phyloP scores from a whole-genome alignment of 768 basidiomycete genomes.

The Lactarius evosmus region DNA sequence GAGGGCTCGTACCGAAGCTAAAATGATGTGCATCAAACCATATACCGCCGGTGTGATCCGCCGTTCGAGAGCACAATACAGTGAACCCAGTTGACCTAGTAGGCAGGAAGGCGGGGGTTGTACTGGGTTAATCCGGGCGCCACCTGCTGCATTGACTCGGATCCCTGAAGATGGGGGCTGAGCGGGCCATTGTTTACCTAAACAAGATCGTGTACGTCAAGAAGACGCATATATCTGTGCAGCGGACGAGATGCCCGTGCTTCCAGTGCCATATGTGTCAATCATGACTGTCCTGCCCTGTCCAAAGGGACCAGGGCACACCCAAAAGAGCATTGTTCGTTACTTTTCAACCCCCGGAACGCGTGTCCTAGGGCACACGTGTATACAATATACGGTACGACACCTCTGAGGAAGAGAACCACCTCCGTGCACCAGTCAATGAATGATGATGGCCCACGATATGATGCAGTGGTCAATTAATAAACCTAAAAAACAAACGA shows the following conservation, averaged over 20 bases:
- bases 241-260: not conserved
- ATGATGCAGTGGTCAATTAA: not conserved
- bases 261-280: constrained; percentile 9
- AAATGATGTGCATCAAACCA: not conserved
- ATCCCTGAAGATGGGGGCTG: not conserved
- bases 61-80: not conserved
- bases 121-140: not conserved
- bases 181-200: constrained; percentile 2
- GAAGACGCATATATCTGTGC: not conserved
- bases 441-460: not conserved
- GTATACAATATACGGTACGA: too few relatives aligned
- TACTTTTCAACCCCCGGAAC: too few relatives aligned
- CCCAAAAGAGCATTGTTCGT: not conserved
- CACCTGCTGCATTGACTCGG: not conserved
- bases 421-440: not conserved
- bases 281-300: not conserved
- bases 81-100: not conserved
- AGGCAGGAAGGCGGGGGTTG: not conserved
- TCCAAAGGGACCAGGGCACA: not conserved
- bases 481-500: not conserved
- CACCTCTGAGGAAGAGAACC: not conserved
- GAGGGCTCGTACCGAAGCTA: too few relatives aligned
- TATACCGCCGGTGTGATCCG: constrained; percentile 6
- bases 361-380: too few relatives aligned
- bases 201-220: constrained; percentile 8